Conservation (phyloP, 169 alveolate genomes). For the Plasmodium knowlesi region DNA sequence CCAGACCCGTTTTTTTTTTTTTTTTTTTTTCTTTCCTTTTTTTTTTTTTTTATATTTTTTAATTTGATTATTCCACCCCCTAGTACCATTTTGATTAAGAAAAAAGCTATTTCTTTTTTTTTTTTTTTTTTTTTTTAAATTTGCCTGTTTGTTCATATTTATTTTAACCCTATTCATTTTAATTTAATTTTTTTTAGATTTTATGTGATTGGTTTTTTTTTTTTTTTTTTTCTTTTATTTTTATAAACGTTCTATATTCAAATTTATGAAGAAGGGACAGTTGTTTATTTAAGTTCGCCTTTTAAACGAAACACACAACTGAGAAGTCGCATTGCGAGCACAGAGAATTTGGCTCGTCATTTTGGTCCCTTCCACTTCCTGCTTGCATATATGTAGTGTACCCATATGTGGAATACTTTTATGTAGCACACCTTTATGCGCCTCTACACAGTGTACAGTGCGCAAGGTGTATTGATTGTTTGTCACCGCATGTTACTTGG, state of each 20-base stretch:
- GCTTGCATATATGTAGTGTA: not conserved
- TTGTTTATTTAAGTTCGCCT: not conserved
- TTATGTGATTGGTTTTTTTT: not conserved
- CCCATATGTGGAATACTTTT: not conserved
- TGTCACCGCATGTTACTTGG: not conserved
- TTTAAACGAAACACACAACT: constrained; percentile 9
- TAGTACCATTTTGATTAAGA: not conserved
- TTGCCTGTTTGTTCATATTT: not conserved
- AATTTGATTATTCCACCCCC: not conserved
- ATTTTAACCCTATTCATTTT: not conserved
- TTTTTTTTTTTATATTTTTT: no score
- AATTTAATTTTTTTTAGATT: not conserved
- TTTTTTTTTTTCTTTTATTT: not conserved
- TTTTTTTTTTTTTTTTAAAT: not conserved
- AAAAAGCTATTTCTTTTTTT: not conserved
- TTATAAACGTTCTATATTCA: not conserved
- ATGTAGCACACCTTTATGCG: not conserved
- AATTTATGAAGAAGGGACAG: not conserved
- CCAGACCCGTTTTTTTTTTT: not conserved
- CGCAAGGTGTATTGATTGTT: not conserved
- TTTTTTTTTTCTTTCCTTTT: no score
- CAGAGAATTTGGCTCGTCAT: not conserved
- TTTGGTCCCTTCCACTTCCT: not conserved
- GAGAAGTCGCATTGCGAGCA: not conserved
- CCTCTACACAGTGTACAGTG: not conserved